Conservation (phyloP, 2,329 filamentous ascomycete species). For the Colletotrichum sp. region DNA sequence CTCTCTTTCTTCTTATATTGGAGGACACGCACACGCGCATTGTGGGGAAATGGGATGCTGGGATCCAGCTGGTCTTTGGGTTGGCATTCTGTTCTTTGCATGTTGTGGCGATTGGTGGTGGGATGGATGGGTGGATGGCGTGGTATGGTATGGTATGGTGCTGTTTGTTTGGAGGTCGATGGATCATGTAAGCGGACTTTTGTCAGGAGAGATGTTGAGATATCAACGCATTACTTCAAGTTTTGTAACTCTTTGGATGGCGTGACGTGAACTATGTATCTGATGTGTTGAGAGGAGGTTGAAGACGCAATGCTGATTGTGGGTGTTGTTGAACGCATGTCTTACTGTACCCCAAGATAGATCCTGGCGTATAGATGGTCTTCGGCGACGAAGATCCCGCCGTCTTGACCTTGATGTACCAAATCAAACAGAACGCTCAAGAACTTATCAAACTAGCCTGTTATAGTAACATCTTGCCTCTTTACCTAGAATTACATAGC, state of each 20-base stretch:
- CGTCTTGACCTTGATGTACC: not conserved
- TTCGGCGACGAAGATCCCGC: no score
- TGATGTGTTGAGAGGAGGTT: not conserved
- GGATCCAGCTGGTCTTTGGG: slow-evolving; percentile 13
- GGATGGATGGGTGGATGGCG: not conserved
- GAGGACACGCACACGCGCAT: not conserved
- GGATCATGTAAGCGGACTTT: not conserved
- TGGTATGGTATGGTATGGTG: not conserved
- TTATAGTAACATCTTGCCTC: not conserved
- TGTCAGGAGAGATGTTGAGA: not conserved
- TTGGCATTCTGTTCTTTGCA: slow-evolving; percentile 13
- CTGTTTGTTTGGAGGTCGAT: not conserved
- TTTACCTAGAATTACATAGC: not conserved
- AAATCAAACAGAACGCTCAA: not conserved
- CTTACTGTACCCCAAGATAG: no score
- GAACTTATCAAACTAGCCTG: not conserved
- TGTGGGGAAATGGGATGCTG: not conserved
- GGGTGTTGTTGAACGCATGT: not conserved
- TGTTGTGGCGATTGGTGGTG: not conserved
- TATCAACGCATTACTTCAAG: not conserved
- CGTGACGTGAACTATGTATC: not conserved
- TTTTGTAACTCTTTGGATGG: not conserved
- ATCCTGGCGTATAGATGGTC: no score
- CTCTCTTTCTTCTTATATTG: not conserved
- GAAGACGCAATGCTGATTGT: not conserved